Conservation (phyloP, 306 rosid genomes). For the Quercus aquifolioides region DNA sequence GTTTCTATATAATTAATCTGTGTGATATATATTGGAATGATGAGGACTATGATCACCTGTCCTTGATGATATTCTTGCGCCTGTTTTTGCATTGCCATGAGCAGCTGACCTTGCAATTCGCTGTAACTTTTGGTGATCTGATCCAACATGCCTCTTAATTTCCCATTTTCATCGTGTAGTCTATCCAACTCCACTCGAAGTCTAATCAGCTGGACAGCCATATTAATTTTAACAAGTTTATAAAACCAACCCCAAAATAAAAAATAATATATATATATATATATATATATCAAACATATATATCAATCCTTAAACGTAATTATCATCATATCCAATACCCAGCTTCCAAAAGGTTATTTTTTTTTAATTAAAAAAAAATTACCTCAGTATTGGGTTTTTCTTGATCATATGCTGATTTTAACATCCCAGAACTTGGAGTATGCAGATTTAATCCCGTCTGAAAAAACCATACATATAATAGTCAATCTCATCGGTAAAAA, state of each 20-base stretch:
- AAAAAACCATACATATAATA: not conserved
- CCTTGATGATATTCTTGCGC: not conserved
- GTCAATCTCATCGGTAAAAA: not conserved
- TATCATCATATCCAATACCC: too few relatives aligned
- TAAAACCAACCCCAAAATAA: not conserved
- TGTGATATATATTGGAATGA: not conserved
- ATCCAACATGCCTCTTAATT: slow-evolving; percentile 31
- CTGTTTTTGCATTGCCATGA: slow-evolving; percentile 35
- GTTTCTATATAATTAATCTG: not conserved
- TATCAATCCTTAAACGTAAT: too few relatives aligned
- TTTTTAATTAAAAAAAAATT: not conserved
- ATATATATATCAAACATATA: not conserved
- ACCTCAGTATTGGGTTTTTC: slow-evolving; percentile 28
- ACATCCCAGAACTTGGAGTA: slow-evolving; percentile 4
- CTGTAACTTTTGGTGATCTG: slow-evolving; percentile 41
- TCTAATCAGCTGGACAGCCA: slow-evolving; percentile 9
- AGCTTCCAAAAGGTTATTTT: too few relatives aligned
- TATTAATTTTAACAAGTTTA: not conserved
- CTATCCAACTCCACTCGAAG: slow-evolving; percentile 31
- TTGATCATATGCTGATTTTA: not conserved
- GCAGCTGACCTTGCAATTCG: slow-evolving; percentile 41
- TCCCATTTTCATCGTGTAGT: slow-evolving; percentile 40
- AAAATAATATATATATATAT: not conserved
- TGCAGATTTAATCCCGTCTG: slow-evolving; percentile 39
- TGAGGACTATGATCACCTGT: slow-evolving; percentile 17